phyloP scores from a whole-genome alignment of 2,329 filamentous ascomycete species.

The Trichoderma breve region DNA sequence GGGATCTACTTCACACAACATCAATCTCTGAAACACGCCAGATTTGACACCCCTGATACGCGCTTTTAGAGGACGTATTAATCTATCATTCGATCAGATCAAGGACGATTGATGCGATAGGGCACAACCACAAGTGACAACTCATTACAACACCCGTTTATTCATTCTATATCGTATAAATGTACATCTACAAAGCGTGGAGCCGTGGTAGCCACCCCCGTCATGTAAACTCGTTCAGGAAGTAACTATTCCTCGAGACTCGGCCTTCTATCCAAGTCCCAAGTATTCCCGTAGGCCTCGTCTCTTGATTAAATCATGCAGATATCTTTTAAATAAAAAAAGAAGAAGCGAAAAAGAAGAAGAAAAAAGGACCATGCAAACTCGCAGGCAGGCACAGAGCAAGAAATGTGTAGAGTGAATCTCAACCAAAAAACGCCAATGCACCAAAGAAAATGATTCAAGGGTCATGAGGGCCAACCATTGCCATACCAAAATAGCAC shows the following conservation, averaged over 20 bases:
- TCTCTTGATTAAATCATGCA: slow-evolving; percentile 16
- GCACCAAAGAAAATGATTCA: slow-evolving; percentile 19
- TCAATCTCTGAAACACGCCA: neutral
- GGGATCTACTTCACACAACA: neutral
- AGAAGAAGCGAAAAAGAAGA: neutral
- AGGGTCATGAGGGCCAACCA: slow-evolving; percentile 12
- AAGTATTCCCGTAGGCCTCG: slow-evolving; percentile 13
- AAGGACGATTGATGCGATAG: neutral
- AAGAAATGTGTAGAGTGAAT: slow-evolving; percentile 18
- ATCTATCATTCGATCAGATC: neutral
- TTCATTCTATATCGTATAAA: slow-evolving; percentile 22
- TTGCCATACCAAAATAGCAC: slow-evolving; percentile 1
- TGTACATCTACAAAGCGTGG: slow-evolving; percentile 17
- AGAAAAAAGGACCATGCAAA: neutral
- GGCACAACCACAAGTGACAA: neutral
- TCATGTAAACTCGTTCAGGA: slow-evolving; percentile 13
- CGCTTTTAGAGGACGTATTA: neutral
- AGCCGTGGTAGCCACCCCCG: slow-evolving; percentile 12
- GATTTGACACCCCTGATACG: neutral
- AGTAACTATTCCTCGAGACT: slow-evolving; percentile 14
- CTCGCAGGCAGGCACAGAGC: slow-evolving; percentile 14
- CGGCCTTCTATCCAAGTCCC: slow-evolving; percentile 20
- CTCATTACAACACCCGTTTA: slow-evolving; percentile 15
- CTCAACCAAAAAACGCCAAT: slow-evolving; percentile 20
- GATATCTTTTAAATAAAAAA: slow-evolving; percentile 13